Conservation (phyloP, 352 stramenopile species). For the Globisporangium middletonii region DNA sequence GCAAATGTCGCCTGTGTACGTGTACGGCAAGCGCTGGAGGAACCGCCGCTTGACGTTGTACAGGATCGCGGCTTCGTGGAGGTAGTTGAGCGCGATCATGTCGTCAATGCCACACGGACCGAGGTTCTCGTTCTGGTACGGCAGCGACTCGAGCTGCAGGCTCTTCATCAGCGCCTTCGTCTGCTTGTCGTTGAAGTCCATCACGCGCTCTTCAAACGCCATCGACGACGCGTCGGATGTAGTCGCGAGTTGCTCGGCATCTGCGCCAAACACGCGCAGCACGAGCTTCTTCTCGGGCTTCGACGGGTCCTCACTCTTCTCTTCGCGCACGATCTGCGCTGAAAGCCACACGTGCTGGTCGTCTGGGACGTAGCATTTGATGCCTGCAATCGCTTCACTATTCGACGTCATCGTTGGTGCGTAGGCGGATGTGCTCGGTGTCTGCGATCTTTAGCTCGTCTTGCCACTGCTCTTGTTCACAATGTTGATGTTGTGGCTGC, state of each 20-base stretch:
- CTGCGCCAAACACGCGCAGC: conserved; percentile 42
- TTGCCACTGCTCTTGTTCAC: too few species aligned
- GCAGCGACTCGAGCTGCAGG: conserved; percentile 64
- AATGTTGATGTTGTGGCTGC: too few species aligned
- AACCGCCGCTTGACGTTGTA: conserved; percentile 90
- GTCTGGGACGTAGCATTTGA: conserved; percentile 82
- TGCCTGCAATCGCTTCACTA: conserved; percentile 30
- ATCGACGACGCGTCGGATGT: conserved; percentile 16
- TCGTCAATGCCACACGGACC: conserved; percentile 64
- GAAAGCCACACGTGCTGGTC: conserved; percentile 73
- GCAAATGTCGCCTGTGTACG: conserved; percentile 95
- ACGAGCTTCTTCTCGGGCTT: conserved; percentile 51
- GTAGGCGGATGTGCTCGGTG: too few species aligned
- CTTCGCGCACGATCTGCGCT: conserved; percentile 62
- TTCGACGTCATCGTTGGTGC: background rate
- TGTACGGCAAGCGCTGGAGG: conserved; percentile 90
- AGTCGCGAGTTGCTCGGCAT: background rate
- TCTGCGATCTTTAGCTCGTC: too few species aligned
- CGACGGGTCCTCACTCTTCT: conserved; percentile 41
- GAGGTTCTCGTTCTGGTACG: conserved; percentile 74
- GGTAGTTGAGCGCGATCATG: conserved; percentile 85
- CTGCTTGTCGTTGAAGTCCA: conserved; percentile 73
- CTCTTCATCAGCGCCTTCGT: conserved; percentile 54
- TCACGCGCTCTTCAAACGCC: conserved; percentile 43
- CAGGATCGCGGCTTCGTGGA: conserved; percentile 89